Evolutionary conservation across 192 early-diverging fungal genomes (phyloP).

Genomic region (Linnemannia exigua): DNA sequence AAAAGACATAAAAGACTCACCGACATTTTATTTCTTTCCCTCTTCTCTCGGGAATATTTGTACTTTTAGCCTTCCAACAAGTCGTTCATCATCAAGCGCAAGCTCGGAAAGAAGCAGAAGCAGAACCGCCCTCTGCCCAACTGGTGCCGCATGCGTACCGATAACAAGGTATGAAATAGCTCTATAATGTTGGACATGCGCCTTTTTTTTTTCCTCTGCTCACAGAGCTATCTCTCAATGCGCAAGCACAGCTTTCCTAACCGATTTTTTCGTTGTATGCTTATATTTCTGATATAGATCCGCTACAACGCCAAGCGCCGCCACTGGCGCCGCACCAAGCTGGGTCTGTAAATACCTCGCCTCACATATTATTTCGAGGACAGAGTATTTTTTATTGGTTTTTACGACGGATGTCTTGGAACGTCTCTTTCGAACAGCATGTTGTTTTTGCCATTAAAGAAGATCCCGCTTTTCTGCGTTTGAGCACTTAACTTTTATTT

Average conservation of each 20-base stretch:
- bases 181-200: too few species aligned
- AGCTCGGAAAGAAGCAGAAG: slow-evolving; percentile 98
- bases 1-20: neutral
- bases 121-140: slow-evolving; percentile 99
- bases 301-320: slow-evolving; percentile 99
- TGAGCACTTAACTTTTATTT: neutral
- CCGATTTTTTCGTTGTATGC: neutral
- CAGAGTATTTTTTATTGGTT: slow-evolving; percentile 4
- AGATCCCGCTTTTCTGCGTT: slow-evolving; percentile 12
- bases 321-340: slow-evolving; percentile 99
- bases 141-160: slow-evolving; percentile 97
- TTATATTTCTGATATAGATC: slow-evolving; percentile 15
- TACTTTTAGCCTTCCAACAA: slow-evolving; percentile 94
- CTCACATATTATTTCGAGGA: neutral
- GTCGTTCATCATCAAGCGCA: slow-evolving; percentile 97
- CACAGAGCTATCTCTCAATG: too few species aligned
- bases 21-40: neutral
- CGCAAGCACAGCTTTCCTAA: neutral
- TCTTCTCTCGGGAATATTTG: neutral
- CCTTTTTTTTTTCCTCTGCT: too few species aligned
- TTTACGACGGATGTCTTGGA: neutral
- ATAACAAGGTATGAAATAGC: slow-evolving; percentile 83
- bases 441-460: slow-evolving; percentile 10
- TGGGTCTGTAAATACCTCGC: slow-evolving; percentile 82
- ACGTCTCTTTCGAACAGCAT: slow-evolving; percentile 2